These are phyloP conservation scores for Geotrichum histeridarum DNA, from an alignment of 1,139 yeast genomes.

Conservation along the genomic window DNA sequence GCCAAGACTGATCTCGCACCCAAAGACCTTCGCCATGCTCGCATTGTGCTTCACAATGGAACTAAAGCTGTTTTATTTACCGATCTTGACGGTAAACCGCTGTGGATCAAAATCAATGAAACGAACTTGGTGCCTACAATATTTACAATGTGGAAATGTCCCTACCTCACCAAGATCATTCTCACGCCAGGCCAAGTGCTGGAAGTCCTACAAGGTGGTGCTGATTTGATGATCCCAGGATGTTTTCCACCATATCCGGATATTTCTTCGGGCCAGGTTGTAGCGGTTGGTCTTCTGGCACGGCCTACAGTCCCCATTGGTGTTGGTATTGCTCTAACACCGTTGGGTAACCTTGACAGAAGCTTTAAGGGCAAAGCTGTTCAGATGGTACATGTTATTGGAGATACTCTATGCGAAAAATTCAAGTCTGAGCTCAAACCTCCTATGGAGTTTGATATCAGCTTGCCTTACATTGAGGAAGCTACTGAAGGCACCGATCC, in stretches of 20 bases:
- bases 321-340: conserved; percentile 65
- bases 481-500: conserved; percentile 16
- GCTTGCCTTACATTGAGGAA: conserved; percentile 20
- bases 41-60: conserved; percentile 53
- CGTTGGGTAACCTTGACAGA: conserved; percentile 25
- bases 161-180: conserved; percentile 60
- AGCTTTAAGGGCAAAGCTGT: conserved; percentile 40
- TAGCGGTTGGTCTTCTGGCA: conserved; percentile 62
- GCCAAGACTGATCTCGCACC: conserved; percentile 53
- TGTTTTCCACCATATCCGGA: conserved; percentile 72
- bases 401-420: conserved; percentile 36
- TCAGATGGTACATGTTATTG: conserved; percentile 37
- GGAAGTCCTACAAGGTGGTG: conserved; percentile 62
- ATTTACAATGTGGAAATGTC: conserved; percentile 65
- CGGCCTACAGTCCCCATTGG: conserved; percentile 66
- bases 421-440: conserved; percentile 26
- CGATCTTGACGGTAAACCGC: conserved; percentile 59
- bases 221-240: conserved; percentile 90
- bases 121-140: conserved; percentile 62
- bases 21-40: conserved; percentile 57
- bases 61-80: conserved; percentile 59
- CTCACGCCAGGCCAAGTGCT: conserved; percentile 72
- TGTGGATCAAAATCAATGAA: conserved; percentile 63
- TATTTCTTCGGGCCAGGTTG: conserved; percentile 51
- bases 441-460: conserved; percentile 28